These are phyloP conservation scores for Fusarium sp. DNA, from an alignment of 2,329 filamentous ascomycete genomes.

Conservation along the genomic window DNA sequence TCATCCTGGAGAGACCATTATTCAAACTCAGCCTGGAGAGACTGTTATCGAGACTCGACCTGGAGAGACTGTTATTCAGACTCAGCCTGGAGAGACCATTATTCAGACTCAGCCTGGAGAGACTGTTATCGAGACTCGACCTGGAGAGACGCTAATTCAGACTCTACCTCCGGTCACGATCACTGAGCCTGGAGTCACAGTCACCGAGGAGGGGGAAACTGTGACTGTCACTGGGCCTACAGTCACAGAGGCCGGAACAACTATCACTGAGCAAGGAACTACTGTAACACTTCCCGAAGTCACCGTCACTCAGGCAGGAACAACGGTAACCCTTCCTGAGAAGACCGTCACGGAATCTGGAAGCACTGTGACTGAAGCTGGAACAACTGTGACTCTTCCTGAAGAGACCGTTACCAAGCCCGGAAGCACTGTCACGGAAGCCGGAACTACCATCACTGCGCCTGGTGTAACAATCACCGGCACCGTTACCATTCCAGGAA, in stretches of 20 bases:
- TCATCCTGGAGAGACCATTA: slow-evolving; percentile 4
- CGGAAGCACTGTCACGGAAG: slow-evolving; percentile 17
- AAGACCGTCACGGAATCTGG: slow-evolving; percentile 7
- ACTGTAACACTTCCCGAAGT: slow-evolving; percentile 13
- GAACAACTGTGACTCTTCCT: slow-evolving; percentile 16
- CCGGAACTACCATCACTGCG: slow-evolving; percentile 21
- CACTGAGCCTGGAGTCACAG: slow-evolving; percentile 23
- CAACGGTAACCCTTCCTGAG: slow-evolving; percentile 6
- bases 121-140: slow-evolving; percentile 6
- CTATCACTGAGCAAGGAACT: slow-evolving; percentile 18
- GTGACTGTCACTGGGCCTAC: slow-evolving; percentile 21
- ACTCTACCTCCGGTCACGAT: slow-evolving; percentile 21
- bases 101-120: slow-evolving; percentile 1
- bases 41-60: slow-evolving; percentile 15
- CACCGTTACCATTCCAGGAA: slow-evolving; percentile 27
- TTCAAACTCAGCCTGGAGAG: slow-evolving; percentile 8
- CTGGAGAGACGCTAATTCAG: not conserved
- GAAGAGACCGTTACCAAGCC: slow-evolving; percentile 15
- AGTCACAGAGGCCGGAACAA: slow-evolving; percentile 22
- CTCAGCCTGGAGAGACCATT: not conserved
- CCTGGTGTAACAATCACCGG: slow-evolving; percentile 30
- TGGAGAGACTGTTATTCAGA: slow-evolving; percentile 18
- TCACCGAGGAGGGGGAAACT: slow-evolving; percentile 19
- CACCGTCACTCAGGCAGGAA: slow-evolving; percentile 8
- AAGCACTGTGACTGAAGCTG: slow-evolving; percentile 15